Percentiles rank a stretch among this genome's conserved stretches.
These are phyloP conservation scores for Ascochyta lentis DNA, from an alignment of 2,329 filamentous ascomycete species.

Conservation along the genomic window DNA sequence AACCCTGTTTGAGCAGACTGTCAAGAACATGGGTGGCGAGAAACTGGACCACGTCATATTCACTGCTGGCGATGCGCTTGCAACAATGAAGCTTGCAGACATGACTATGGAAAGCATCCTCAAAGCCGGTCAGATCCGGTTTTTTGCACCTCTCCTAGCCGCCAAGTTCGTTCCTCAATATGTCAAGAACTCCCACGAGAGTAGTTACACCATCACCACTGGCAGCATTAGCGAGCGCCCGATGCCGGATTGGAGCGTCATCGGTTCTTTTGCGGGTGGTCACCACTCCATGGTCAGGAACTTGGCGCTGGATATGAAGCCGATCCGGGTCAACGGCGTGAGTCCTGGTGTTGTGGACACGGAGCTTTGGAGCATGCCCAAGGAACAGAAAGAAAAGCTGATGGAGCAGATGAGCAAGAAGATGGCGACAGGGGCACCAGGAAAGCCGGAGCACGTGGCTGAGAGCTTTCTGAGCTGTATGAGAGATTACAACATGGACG, in stretches of 20 bases:
- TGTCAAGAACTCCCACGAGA: slow-evolving; percentile 51
- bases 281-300: slow-evolving; percentile 61
- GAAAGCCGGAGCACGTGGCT: slow-evolving; percentile 41
- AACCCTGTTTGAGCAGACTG: slow-evolving; percentile 52
- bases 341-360: slow-evolving; percentile 61
- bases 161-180: slow-evolving; percentile 59
- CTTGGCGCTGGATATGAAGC: slow-evolving; percentile 68
- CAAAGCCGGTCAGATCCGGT: slow-evolving; percentile 57
- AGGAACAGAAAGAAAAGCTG: slow-evolving; percentile 33
- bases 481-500: slow-evolving; percentile 56
- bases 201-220: slow-evolving; percentile 64
- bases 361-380: slow-evolving; percentile 49
- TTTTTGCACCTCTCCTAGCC: slow-evolving; percentile 59
- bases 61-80: slow-evolving; percentile 61
- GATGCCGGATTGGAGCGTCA: slow-evolving; percentile 58
- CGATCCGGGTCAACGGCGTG: slow-evolving; percentile 69
- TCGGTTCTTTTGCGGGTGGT: slow-evolving; percentile 58
- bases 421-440: slow-evolving; percentile 38
- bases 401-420: slow-evolving; percentile 27
- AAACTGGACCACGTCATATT: slow-evolving; percentile 64
- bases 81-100: slow-evolving; percentile 50
- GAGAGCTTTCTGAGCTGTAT: slow-evolving; percentile 58
- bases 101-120: slow-evolving; percentile 52
- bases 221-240: slow-evolving; percentile 62
- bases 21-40: slow-evolving; percentile 31